phyloP scores from a whole-genome alignment of 1,284 basidiomycete genomes.

The Fomes fomentarius region DNA sequence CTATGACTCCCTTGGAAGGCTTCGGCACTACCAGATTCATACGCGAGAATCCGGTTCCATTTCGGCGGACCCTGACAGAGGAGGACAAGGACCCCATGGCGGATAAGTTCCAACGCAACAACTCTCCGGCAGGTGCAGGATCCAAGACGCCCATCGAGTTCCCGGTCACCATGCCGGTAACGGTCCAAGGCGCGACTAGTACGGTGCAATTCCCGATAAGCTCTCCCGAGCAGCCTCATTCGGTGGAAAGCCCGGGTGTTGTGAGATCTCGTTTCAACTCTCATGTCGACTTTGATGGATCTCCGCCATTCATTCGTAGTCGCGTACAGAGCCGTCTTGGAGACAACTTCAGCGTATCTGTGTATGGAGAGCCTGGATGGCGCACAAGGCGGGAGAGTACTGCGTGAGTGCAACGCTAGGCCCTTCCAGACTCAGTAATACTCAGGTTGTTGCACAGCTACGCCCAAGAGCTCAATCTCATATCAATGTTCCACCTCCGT shows the following conservation, averaged over 20 bases:
- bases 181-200: constrained; percentile 56
- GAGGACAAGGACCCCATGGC: constrained; percentile 68
- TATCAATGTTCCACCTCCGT: constrained; percentile 86
- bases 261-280: constrained; percentile 66
- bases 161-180: constrained; percentile 51
- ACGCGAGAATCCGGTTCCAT: constrained; percentile 73
- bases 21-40: constrained; percentile 48
- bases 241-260: constrained; percentile 55
- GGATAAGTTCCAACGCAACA: constrained; percentile 45
- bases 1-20: constrained; percentile 51
- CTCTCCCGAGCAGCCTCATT: constrained; percentile 61
- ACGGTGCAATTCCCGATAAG: constrained; percentile 81
- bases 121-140: constrained; percentile 47
- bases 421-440: background rate
- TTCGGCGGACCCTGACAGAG: constrained; percentile 77
- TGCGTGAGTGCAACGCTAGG: constrained; percentile 54
- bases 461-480: constrained; percentile 80
- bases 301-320: constrained; percentile 79
- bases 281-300: constrained; percentile 66
- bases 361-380: constrained; percentile 67
- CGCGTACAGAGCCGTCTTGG: constrained; percentile 74
- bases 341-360: constrained; percentile 49
- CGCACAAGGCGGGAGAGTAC: constrained; percentile 80
- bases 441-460: constrained; percentile 48
- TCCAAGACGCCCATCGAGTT: constrained; percentile 59